Base-by-base conservation (phyloP, 108 stramenopile genomes). In the Chaetoceros muelleri region DNA sequence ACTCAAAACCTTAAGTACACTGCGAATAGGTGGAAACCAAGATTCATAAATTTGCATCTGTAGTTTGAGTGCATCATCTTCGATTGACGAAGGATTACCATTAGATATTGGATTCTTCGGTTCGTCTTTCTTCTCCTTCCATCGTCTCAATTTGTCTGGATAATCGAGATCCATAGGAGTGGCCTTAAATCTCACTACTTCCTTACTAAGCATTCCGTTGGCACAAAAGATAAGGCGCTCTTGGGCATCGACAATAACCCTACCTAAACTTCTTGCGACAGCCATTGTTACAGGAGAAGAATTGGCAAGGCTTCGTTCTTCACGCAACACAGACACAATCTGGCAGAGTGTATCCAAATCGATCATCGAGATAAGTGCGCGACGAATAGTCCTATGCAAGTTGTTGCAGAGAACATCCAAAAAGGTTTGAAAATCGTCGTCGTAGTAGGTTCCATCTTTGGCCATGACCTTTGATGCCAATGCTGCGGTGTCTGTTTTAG, bases 21-120 rank as follows among this genome's bases (percentile, higher is more conserved):
- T 82, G 17, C 89, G 76, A 75, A 95, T 81, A 18, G 95, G 91
- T 40, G 91, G 95, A 62, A 87, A 95, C 95, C 95, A 95, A 2
- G 79, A 75, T 55, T 88, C 84, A 55, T 88, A 94, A 0, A 87
- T 74, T 52, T 79, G 73, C 34, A 86, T 58, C 44, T 86, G 84
- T 45, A 74, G 76, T 31, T 83, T 62, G 1, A 86, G 69, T 2
- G 82, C 79, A 57, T 85, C 86, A 51, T 74, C 75, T 0, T 25
- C 48, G 17, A 40, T 58, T 8, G 51, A 44, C 24, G 26, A 31
- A 21, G 22, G 27, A 7, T 34, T 20, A 29, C 55, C 67, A 20
- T 17, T 25, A 21, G 24, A 45, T 16, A 17, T 56, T 31, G 44
- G 48, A 46, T n/a, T 55, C 51, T 21, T 62, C 59, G 8, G 52